phyloP scores from a whole-genome alignment of 768 basidiomycete species.

The Suillus weaverae region DNA sequence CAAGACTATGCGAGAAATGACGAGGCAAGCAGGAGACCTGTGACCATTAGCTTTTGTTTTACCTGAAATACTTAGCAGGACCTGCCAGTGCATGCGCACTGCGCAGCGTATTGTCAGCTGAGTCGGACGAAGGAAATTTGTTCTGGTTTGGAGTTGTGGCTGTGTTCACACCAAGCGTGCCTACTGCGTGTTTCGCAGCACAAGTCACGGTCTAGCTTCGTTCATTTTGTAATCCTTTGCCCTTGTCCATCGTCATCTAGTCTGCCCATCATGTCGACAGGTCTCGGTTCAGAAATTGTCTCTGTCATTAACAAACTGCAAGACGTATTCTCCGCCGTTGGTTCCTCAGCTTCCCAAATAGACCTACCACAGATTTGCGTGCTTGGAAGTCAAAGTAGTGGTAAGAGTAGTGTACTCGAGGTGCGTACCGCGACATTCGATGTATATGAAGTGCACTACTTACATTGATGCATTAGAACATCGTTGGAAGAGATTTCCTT shows the following conservation, averaged over 20 bases:
- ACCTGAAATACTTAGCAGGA: neutral
- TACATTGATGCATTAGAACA: slow-evolving; percentile 59
- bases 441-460: slow-evolving; percentile 10
- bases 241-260: slow-evolving; percentile 1
- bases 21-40: neutral
- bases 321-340: slow-evolving; percentile 86
- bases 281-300: slow-evolving; percentile 83
- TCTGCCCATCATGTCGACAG: slow-evolving; percentile 43
- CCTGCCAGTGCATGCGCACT: too few species aligned
- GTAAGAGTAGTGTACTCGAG: slow-evolving; percentile 92
- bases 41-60: neutral
- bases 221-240: slow-evolving; percentile 12
- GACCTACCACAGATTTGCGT: slow-evolving; percentile 93
- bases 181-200: slow-evolving; percentile 22
- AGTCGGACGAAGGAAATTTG: slow-evolving; percentile 3
- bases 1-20: neutral
- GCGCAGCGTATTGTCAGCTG: too few species aligned
- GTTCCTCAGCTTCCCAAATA: slow-evolving; percentile 74
- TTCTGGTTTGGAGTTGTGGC: slow-evolving; percentile 21
- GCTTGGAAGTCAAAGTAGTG: slow-evolving; percentile 88
- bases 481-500: slow-evolving; percentile 96
- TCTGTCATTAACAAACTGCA: slow-evolving; percentile 84
- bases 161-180: slow-evolving; percentile 18
- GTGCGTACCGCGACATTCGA: slow-evolving; percentile 38
- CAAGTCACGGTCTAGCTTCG: slow-evolving; percentile 8